Evolutionary conservation across 768 basidiomycete species (phyloP), one percentile per base, ranked within the genome.

Genomic region (Lentinula raphanica): DNA sequence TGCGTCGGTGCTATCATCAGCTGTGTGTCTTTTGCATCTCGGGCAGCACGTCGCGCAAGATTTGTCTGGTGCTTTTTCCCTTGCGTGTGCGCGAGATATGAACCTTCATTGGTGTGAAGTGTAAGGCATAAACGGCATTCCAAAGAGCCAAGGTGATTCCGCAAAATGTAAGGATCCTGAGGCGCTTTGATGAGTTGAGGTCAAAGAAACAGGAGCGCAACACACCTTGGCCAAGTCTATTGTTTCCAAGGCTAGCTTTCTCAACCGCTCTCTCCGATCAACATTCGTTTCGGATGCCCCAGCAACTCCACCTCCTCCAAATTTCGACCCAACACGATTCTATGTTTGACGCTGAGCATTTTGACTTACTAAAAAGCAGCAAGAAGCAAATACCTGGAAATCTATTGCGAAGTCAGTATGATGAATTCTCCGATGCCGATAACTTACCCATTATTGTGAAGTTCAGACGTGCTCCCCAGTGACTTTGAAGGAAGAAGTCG

Each of bases 31-130:
- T 98, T 97, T 48, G 92, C 90, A 79, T 98, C 97, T 62, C 88
- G 86, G n/a, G 96, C 96, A 0, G 97, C 97, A 63, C 97, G 88
- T 39, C 97, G 85, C 13, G 97, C 97, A 53, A 99, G 85, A 69
- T 98, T 98, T 3, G 95, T 98, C 71, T 98, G 97, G 70, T 98
- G 97, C 69, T 98, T 99, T 78, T 98, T 99, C 21, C 97, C 97
- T 76, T 98, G 97, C 0, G 97, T 99, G 66, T 99, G 97, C 0
- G 97, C 97, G 49, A 99, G 88, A 71, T 98, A 98, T 13, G 95
- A 97, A 19, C 97, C 97, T 74, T 99, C 97, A 66, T 98, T 98
- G n/a, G 96, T 98, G 74, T 99, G 97, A 11, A 99, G 82, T 0
- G 97, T 99, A 48, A 99, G 76, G 71, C 97, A 98, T 28, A 99